Conservation (phyloP, 345 rosid species). For the Cardamine resedifolia region DNA sequence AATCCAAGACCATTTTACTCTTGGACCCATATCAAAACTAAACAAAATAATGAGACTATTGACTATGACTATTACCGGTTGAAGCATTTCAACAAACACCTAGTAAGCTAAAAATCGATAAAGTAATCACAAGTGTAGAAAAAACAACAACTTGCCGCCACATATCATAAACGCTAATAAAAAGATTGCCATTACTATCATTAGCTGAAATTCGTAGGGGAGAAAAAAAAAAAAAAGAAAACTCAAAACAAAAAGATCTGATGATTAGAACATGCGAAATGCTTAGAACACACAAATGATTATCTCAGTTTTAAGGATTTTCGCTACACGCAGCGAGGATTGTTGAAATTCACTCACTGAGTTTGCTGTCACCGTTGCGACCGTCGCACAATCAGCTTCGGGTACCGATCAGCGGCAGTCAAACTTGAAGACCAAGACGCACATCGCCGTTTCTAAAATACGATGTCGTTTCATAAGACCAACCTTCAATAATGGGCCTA, state of each 20-base stretch:
- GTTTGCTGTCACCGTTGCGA: slow-evolving; percentile 26
- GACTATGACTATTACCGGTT: slow-evolving; percentile 3
- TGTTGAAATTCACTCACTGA: neutral
- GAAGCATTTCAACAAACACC: slow-evolving; percentile 35
- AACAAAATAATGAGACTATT: neutral
- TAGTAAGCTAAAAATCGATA: slow-evolving; percentile 7
- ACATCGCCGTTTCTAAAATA: neutral
- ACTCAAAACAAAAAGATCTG: neutral
- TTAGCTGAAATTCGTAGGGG: neutral
- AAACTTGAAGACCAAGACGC: slow-evolving; percentile 13
- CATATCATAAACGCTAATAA: neutral
- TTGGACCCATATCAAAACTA: neutral
- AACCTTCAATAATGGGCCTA: slow-evolving; percentile 12
- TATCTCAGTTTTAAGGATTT: neutral
- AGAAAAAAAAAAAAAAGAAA: neutral
- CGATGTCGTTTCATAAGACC: neutral
- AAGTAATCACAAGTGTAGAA: neutral
- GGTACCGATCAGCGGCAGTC: slow-evolving; percentile 21
- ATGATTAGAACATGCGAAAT: neutral
- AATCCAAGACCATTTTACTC: neutral
- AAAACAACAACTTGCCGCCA: neutral
- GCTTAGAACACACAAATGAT: neutral
- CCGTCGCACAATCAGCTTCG: slow-evolving; percentile 26
- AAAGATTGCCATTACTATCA: neutral
- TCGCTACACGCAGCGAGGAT: neutral